Percentiles rank a stretch among this genome's conserved stretches.
phyloP scores from a whole-genome alignment of 2,329 filamentous ascomycete genomes.

The Diaporthe destruens region DNA sequence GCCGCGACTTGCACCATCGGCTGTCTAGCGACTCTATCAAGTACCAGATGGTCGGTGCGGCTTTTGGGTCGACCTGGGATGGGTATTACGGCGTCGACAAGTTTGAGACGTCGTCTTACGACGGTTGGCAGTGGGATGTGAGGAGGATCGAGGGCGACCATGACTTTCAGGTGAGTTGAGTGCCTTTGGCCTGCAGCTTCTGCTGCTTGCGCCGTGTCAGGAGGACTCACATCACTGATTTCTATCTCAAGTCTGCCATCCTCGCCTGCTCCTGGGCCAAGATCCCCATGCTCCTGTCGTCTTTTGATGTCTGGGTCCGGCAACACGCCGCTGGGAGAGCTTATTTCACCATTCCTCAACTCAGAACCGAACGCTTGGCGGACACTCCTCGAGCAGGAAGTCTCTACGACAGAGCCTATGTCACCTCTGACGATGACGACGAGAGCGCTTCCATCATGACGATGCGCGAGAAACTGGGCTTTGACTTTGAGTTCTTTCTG shows the following conservation, averaged over 20 bases:
- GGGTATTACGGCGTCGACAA: slow-evolving; percentile 48
- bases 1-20: slow-evolving; percentile 58
- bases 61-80: slow-evolving; percentile 58
- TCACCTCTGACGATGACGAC: not conserved
- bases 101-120: slow-evolving; percentile 38
- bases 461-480: slow-evolving; percentile 38
- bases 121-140: slow-evolving; percentile 37
- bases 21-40: slow-evolving; percentile 57
- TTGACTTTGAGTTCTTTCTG: slow-evolving; percentile 34
- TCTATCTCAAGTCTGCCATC: slow-evolving; percentile 50
- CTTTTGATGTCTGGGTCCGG: slow-evolving; percentile 62
- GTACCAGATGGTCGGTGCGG: slow-evolving; percentile 51
- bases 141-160: slow-evolving; percentile 53
- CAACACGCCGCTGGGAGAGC: slow-evolving; percentile 51
- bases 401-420: slow-evolving; percentile 38
- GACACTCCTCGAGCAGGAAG: slow-evolving; percentile 33
- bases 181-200: not conserved
- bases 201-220: not conserved
- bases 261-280: slow-evolving; percentile 59
- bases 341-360: slow-evolving; percentile 45
- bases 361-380: slow-evolving; percentile 32
- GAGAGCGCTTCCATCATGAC: slow-evolving; percentile 17
- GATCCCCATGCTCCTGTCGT: slow-evolving; percentile 61
- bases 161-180: slow-evolving; percentile 57
- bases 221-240: not conserved